Evolutionary conservation across 192 early-diverging fungal genomes (phyloP), one percentile per base, ranked within the genome.

Genomic region (Gryganskiella cystojenkinii): DNA sequence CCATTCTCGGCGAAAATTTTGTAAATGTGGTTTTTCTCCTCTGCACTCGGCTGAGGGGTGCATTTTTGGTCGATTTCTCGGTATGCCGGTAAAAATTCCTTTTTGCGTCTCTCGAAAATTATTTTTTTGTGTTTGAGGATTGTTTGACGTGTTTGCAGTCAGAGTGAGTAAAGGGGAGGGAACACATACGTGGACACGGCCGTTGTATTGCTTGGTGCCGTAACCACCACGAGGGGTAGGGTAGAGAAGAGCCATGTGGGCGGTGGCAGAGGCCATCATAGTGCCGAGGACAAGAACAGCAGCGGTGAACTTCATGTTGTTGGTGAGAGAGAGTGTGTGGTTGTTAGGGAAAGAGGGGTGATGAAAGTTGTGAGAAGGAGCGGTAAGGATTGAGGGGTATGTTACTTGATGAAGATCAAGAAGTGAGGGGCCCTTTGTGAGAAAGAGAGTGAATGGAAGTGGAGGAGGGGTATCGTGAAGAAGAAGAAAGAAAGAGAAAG

Each of bases 181-280:
- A 40, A 27, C n/a, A 60, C 69, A 57, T 72, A 72, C 70, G 40
- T 72, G 70, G 40, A 72, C 19, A 25, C 70, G 61, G 31, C 70
- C 70, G 37, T 72, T 64, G 61, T 72, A 72, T 24, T 63, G 45
- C 44, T 63, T 63, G 9, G 70, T 58, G 28, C 47, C 54, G 28
- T 58, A 52, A n/a, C 70, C 70, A 42, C 70, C 70, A 47, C 80
- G 61, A 37, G 73, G 63, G 35, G 65, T 64, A 31, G 80, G 80
- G 56, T 67, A 72, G 24, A 67, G 63, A 13, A 82, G 52, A 20
- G 64, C 53, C 22, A 51, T 56, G 34, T 82, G 80, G 31, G 80
- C 73, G 25, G 73, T 44, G 14, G 61, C 73, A 3, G 70, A 64
- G 34, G 72, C 56, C 13, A 72, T n/a, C 43, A 76, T 19, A 13